Evolutionary conservation across 306 rosid genomes (phyloP).

Genomic region (Cucumis cinereus): DNA sequence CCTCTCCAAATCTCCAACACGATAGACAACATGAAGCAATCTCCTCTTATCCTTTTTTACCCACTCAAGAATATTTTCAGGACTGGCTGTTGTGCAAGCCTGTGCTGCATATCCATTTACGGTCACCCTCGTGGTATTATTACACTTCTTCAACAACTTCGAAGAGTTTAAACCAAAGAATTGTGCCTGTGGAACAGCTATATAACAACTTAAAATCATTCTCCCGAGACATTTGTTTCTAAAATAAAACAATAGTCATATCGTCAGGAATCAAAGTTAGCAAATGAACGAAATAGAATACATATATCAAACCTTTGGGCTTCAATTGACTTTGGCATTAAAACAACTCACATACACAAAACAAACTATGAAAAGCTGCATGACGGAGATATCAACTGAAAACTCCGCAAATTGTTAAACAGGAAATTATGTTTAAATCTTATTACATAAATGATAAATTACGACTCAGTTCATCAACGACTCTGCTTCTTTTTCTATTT

Average conservation of each 20-base stretch:
- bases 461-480: neutral
- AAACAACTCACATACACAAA: neutral
- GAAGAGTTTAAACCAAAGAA: conserved; percentile 39
- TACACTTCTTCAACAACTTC: conserved; percentile 39
- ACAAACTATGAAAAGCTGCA: neutral
- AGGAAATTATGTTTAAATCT: neutral
- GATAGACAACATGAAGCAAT: conserved; percentile 79
- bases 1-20: conserved; percentile 73
- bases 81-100: conserved; percentile 34
- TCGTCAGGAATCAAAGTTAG: neutral
- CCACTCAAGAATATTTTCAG: conserved; percentile 68
- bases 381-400: neutral
- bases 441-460: neutral
- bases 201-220: conserved; percentile 20
- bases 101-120: conserved; percentile 37
- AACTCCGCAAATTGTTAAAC: neutral
- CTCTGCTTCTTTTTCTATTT: neutral
- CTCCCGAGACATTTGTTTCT: neutral
- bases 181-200: conserved; percentile 39
- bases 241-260: neutral
- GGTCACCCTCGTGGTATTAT: conserved; percentile 16
- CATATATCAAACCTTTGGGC: neutral
- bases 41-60: conserved; percentile 64
- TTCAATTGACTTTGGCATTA: neutral
- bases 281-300: neutral